These are phyloP conservation scores for Aurantiochytrium sp. DNA, from an alignment of 108 stramenopile species.

Conservation along the genomic window DNA sequence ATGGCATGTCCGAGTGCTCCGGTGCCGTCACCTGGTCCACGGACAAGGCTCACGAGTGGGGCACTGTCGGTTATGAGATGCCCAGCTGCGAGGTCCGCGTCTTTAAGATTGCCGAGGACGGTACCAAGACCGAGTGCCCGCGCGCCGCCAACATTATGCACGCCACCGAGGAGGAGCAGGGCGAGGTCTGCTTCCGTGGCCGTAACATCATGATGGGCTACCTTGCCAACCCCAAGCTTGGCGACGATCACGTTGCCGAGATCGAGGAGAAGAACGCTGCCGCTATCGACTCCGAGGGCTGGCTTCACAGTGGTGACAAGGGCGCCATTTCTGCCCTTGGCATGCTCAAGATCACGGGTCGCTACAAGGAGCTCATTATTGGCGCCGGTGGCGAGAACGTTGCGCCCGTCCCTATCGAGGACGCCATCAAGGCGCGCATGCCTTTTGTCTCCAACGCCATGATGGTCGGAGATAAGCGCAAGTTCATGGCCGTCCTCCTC, in stretches of 20 bases:
- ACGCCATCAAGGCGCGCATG: conserved; percentile 45
- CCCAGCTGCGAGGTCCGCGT: background rate
- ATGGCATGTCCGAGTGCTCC: conserved; percentile 56
- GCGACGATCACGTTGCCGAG: conserved; percentile 11
- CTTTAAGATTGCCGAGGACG: background rate
- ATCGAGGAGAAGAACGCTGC: conserved; percentile 57
- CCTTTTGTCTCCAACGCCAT: conserved; percentile 44
- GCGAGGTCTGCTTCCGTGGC: conserved; percentile 57
- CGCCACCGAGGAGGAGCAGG: conserved; percentile 18
- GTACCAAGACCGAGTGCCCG: conserved; percentile 3
- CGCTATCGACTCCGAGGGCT: conserved; percentile 58
- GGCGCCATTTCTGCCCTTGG: background rate
- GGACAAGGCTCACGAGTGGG: conserved; percentile 23
- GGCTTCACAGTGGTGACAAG: conserved; percentile 57
- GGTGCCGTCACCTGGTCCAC: conserved; percentile 45
- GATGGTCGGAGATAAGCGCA: conserved; percentile 51
- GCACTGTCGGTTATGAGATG: background rate
- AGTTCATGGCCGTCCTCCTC: conserved; percentile 44
- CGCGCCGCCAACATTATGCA: background rate
- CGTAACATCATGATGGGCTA: conserved; percentile 72
- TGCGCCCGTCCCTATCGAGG: conserved; percentile 52
- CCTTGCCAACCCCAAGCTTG: conserved; percentile 34
- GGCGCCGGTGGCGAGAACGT: conserved; percentile 54
- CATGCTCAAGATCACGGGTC: conserved; percentile 33
- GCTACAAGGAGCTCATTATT: conserved; percentile 41